Evolutionary conservation across 805 yeast genomes (phyloP), one percentile per base, ranked within the genome.

Genomic region (Candida corydali): DNA sequence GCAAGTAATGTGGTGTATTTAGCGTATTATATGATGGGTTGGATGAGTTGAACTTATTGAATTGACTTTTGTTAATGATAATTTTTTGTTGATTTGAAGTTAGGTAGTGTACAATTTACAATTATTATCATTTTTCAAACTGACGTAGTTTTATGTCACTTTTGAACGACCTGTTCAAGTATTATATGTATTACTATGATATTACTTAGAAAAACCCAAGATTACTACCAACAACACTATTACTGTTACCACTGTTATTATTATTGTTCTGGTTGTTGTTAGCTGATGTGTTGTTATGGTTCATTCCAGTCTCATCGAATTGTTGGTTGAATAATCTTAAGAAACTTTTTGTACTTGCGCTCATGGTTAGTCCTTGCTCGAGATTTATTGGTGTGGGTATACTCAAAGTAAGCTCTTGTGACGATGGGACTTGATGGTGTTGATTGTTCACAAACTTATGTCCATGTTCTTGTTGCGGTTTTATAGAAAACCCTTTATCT

Each of bases 381-480:
- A 32, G 14, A 29, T 17, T 33, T 8, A 22, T 26, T 6, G 29
- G 34, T 8, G 24, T 33, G 6, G 30, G 18, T 17, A 9, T 8
- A 17, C 17, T 18, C 22, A n/a, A 8, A 11, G 34, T 17, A 11
- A 23, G 11, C 14, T 14, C n/a, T 8, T 24, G 8, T 8, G 16
- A 6, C 19, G 20, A 30, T 29, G 9, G 24, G 8, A 11, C 25
- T 22, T 6, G 26, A 12, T 3, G 16, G 18, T 15, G 35, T 10
- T 24, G 28, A 19, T n/a, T 15, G 16, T 22, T 34, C 3, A 26
- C 34, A 14, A 34, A 29, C 12, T 34, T 39, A 27, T 31, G 34
- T 4, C 42, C 42, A 29, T 39, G 39, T 25, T 39, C 38, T 6
- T 29, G 17, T 16, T 29, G 36, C 2, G 42, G 42, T 7, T 35